Evolutionary conservation across 83 land plant species (phyloP).

Genomic region (Diphasiastrum complanatum): DNA sequence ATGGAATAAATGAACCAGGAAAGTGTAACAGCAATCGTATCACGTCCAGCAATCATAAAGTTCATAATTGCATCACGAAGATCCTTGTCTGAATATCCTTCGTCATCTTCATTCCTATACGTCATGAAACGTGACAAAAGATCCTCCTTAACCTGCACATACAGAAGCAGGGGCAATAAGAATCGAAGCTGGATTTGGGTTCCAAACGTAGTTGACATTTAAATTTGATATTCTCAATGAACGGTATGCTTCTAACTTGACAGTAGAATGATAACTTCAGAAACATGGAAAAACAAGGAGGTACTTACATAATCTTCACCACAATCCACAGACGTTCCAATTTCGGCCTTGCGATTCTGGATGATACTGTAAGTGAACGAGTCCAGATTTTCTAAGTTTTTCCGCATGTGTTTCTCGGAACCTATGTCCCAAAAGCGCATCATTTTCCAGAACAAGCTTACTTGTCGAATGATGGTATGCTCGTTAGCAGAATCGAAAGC

Average conservation of each 20-base stretch:
- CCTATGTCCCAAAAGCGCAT: constrained; percentile 42
- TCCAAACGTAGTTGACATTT: too few species aligned
- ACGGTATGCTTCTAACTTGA: background rate
- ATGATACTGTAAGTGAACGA: constrained; percentile 46
- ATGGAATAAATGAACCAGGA: constrained; percentile 37
- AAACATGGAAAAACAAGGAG: background rate
- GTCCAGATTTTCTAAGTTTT: constrained; percentile 35
- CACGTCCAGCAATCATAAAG: constrained; percentile 37
- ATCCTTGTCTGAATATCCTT: constrained; percentile 20
- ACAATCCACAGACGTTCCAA: too few species aligned
- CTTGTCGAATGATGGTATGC: constrained; percentile 26
- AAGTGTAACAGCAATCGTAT: constrained; percentile 34
- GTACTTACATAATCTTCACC: constrained; percentile 18
- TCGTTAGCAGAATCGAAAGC: constrained; percentile 50
- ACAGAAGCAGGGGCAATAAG: too few species aligned
- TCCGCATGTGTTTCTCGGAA: constrained; percentile 39
- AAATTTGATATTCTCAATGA: too few species aligned
- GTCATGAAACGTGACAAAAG: constrained; percentile 27
- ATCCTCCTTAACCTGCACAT: constrained; percentile 23
- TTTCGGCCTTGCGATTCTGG: constrained; percentile 15
- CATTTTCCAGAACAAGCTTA: constrained; percentile 43
- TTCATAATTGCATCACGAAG: constrained; percentile 32
- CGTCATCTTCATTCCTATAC: constrained; percentile 19
- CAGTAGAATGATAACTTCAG: too few species aligned
- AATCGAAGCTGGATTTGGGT: too few species aligned